Evolutionary conservation across 805 yeast species (phyloP), one percentile per base, ranked within the genome.

Genomic region (Nakazawaea wickerhamii): DNA sequence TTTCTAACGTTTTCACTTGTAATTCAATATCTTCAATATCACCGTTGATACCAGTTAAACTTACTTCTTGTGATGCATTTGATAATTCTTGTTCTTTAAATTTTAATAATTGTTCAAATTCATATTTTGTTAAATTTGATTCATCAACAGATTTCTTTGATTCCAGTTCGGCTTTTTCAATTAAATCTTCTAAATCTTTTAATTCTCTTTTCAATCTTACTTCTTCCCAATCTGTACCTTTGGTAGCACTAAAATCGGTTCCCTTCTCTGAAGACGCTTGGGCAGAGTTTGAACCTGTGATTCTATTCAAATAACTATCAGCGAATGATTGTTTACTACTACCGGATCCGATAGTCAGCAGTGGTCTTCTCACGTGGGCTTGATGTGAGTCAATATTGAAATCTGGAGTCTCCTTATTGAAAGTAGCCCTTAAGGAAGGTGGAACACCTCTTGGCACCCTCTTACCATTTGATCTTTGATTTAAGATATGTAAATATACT

Each of bases 391-490:
- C 70, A 26, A 82, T 49, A 52, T 81, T 80, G 57, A 83, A 88
- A 45, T 79, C 81, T 13, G 95, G 93, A 25, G 73, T 73, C 51
- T 85, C 90, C 64, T 88, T 88, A 31, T 86, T 84, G 60, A 90
- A 91, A 0, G 96, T 86, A 13, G 97, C 96, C 34, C 95, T 73
- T 50, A 93, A 68, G 5, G 93, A 79, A 2, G 90, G 85, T 15
- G 99, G 99, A n/a, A 93, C 89, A n/a, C 89, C 82, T 45, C 93
- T 71, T 31, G 99, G 99, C 20, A 93, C 80, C 41, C 91, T 72
- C 54, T 81, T 82, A 45, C 83, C 79, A 54, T 85, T 86, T 27
- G 73, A 68, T 50, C 96, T 75, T 61, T 91, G 96, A 62, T 90
- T 89, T 53, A 93, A 71, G 50, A 90, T 87, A 63, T 93, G 99